These are phyloP conservation scores for Fusarium equiseti DNA, from an alignment of 2,329 filamentous ascomycete genomes.

Conservation along the genomic window DNA sequence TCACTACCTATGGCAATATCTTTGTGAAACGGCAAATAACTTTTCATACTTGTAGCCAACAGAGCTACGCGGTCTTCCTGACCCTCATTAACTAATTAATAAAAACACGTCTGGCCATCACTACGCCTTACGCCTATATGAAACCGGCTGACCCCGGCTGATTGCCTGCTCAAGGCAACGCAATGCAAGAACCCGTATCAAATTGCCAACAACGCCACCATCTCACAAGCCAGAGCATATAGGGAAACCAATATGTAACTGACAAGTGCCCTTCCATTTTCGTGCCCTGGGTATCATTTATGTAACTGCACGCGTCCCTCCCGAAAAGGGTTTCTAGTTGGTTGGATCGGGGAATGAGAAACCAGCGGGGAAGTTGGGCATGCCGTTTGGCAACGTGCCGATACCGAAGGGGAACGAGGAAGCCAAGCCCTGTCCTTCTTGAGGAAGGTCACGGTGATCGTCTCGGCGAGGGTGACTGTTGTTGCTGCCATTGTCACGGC, in stretches of 20 bases:
- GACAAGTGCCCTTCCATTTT: conserved; percentile 36
- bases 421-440: conserved; percentile 45
- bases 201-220: conserved; percentile 32
- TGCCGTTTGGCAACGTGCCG: conserved; percentile 56
- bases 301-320: conserved; percentile 21
- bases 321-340: conserved; percentile 24
- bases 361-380: conserved; percentile 57
- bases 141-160: conserved; percentile 6
- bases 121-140: conserved; percentile 4
- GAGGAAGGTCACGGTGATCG: conserved; percentile 39
- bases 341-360: conserved; percentile 56
- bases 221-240: conserved; percentile 16
- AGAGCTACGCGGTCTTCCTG: conserved; percentile 15
- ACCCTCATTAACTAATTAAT: background rate
- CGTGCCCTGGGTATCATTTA: conserved; percentile 36
- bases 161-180: conserved; percentile 18
- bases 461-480: conserved; percentile 41
- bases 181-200: conserved; percentile 24
- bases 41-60: conserved; percentile 29
- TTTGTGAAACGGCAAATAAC: conserved; percentile 18
- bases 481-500: conserved; percentile 49
- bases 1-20: background rate
- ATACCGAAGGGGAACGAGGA: conserved; percentile 56
- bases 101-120: conserved; percentile 12
- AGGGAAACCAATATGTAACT: conserved; percentile 29